phyloP scores from a whole-genome alignment of 768 basidiomycete species.

The Baorangia bicolor region DNA sequence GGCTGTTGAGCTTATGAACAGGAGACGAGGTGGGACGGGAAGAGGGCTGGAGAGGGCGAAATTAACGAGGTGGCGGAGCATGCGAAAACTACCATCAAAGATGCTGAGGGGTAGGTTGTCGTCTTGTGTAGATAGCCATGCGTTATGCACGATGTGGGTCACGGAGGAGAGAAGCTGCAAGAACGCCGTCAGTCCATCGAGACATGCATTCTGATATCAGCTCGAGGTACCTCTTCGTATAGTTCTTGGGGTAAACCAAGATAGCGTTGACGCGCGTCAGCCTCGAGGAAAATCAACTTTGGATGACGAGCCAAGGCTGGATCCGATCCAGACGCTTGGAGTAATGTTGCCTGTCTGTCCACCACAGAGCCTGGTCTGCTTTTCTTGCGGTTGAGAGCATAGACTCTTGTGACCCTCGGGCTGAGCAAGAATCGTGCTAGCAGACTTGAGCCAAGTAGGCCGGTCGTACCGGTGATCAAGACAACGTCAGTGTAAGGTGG shows the following conservation, averaged over 20 bases:
- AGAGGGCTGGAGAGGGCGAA: conserved; percentile 35
- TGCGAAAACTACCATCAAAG: conserved; percentile 8
- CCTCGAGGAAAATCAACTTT: conserved; percentile 36
- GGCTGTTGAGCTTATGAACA: conserved; percentile 34
- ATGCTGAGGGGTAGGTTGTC: conserved; percentile 2
- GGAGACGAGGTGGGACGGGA: conserved; percentile 26
- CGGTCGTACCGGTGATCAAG: conserved; percentile 37
- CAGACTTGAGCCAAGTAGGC: conserved; percentile 32
- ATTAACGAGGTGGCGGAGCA: conserved; percentile 35
- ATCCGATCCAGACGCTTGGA: conserved; percentile 34
- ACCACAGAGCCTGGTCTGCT: conserved; percentile 13
- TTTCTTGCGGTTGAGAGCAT: conserved; percentile 29
- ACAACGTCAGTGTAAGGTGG: conserved; percentile 13
- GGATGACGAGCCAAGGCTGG: conserved; percentile 23
- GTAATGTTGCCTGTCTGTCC: conserved; percentile 27
- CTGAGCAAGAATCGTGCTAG: conserved; percentile 22
- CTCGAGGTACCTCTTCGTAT: conserved; percentile 25
- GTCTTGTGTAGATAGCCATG: conserved; percentile 13
- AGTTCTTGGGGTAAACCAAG: conserved; percentile 29
- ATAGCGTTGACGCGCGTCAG: conserved; percentile 16
- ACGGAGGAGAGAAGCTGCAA: conserved; percentile 23
- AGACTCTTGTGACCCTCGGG: conserved; percentile 21
- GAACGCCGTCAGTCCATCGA: not conserved
- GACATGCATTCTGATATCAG: not conserved
- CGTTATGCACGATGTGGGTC: conserved; percentile 40